These are phyloP conservation scores for Salvia miltiorrhiza DNA, from an alignment of 257 asterid genomes.

Conservation along the genomic window DNA sequence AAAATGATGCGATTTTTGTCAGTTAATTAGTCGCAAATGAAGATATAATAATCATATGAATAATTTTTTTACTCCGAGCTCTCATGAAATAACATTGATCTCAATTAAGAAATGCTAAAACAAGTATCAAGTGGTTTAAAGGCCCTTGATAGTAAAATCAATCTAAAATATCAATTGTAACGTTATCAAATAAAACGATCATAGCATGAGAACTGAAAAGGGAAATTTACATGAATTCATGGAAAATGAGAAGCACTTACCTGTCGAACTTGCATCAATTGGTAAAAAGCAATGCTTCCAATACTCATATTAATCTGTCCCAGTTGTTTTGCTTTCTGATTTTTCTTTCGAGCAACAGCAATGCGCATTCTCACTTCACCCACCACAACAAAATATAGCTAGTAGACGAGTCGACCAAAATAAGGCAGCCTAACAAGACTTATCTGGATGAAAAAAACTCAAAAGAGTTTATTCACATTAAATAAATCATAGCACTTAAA, in stretches of 20 bases:
- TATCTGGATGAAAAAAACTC: slow-evolving; percentile 23
- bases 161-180: background rate
- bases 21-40: background rate
- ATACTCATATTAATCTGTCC: slow-evolving; percentile 60
- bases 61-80: background rate
- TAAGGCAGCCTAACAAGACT: slow-evolving; percentile 1
- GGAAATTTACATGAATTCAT: background rate
- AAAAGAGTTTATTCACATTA: background rate
- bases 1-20: background rate
- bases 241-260: slow-evolving; percentile 22
- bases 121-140: background rate
- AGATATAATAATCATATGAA: background rate
- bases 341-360: slow-evolving; percentile 40
- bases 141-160: background rate
- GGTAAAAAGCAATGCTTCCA: slow-evolving; percentile 71
- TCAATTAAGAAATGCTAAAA: background rate
- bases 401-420: background rate
- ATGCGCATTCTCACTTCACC: slow-evolving; percentile 66
- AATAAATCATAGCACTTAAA: background rate
- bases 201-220: background rate
- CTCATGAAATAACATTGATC: no score
- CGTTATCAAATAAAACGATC: background rate
- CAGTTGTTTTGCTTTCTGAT: slow-evolving; percentile 35
- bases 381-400: slow-evolving; percentile 22
- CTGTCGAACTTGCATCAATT: slow-evolving; percentile 90